Percentiles rank a stretch among this genome's conserved stretches.
Conservation (phyloP, 805 yeast species). For the Yamadazyma kitorensis region DNA sequence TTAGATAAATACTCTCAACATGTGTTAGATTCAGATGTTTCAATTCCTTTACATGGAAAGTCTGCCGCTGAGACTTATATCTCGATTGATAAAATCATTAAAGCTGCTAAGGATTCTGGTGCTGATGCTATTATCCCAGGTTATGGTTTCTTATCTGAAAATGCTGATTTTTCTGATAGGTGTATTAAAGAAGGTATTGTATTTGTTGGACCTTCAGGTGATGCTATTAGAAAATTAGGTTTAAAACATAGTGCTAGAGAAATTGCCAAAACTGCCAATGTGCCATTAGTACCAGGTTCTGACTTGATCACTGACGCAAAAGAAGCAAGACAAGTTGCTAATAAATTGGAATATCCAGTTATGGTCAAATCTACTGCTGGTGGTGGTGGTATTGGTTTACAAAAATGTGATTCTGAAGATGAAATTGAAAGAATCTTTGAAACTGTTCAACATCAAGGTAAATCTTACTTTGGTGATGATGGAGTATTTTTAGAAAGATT, state of each 20-base stretch:
- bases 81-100: constrained; percentile 76
- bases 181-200: constrained; percentile 79
- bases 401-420: constrained; percentile 78
- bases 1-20: constrained; percentile 88
- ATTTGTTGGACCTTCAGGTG: constrained; percentile 96
- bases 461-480: constrained; percentile 88
- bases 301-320: constrained; percentile 68
- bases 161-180: constrained; percentile 92
- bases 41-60: constrained; percentile 74
- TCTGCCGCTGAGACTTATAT: constrained; percentile 92
- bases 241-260: constrained; percentile 96
- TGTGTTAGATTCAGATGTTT: constrained; percentile 76
- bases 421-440: constrained; percentile 84
- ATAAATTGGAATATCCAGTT: constrained; percentile 75
- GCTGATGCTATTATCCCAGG: constrained; percentile 98
- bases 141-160: constrained; percentile 93
- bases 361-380: constrained; percentile 99
- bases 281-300: constrained; percentile 97
- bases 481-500: constrained; percentile 95
- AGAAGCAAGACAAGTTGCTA: constrained; percentile 78
- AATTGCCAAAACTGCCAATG: constrained; percentile 87
- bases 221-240: constrained; percentile 86
- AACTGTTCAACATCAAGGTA: constrained; percentile 92
- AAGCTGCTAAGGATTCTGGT: constrained; percentile 77
- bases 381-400: constrained; percentile 98